These are phyloP conservation scores for Austropuccinia psidii DNA, from an alignment of 1,284 basidiomycete species.

Conservation along the genomic window DNA sequence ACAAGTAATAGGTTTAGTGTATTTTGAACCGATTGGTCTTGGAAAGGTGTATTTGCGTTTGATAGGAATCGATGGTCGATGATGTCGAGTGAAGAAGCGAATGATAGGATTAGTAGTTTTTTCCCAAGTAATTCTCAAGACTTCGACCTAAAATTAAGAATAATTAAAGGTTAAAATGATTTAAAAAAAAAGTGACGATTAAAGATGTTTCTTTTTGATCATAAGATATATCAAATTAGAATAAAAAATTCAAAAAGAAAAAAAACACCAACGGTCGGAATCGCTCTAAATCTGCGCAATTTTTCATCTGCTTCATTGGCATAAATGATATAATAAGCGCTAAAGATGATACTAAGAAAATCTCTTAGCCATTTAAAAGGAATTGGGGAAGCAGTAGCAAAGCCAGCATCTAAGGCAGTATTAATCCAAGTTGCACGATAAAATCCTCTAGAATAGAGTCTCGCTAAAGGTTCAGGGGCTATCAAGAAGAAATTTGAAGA, in stretches of 20 bases:
- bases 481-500: not conserved
- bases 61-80: slow-evolving; percentile 58
- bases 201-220: not conserved
- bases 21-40: slow-evolving; percentile 66
- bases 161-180: not conserved
- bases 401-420: slow-evolving; percentile 84
- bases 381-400: slow-evolving; percentile 87
- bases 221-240: not conserved
- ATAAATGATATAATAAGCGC: slow-evolving; percentile 85
- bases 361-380: slow-evolving; percentile 87
- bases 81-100: slow-evolving; percentile 58
- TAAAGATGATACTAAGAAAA: slow-evolving; percentile 72
- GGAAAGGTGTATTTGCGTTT: slow-evolving; percentile 70
- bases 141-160: slow-evolving; percentile 56
- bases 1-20: slow-evolving; percentile 69
- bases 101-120: slow-evolving; percentile 82
- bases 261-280: slow-evolving; percentile 59
- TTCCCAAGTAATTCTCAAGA: slow-evolving; percentile 91
- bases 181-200: not conserved
- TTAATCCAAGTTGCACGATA: slow-evolving; percentile 95
- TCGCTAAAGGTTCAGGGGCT: slow-evolving; percentile 85
- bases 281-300: slow-evolving; percentile 80
- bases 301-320: slow-evolving; percentile 56
- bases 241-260: not conserved
- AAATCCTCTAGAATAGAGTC: slow-evolving; percentile 64